Evolutionary conservation across 164 flowering plant genomes (phyloP), one percentile per base, ranked within the genome.

Genomic region (Platanus orientalis): DNA sequence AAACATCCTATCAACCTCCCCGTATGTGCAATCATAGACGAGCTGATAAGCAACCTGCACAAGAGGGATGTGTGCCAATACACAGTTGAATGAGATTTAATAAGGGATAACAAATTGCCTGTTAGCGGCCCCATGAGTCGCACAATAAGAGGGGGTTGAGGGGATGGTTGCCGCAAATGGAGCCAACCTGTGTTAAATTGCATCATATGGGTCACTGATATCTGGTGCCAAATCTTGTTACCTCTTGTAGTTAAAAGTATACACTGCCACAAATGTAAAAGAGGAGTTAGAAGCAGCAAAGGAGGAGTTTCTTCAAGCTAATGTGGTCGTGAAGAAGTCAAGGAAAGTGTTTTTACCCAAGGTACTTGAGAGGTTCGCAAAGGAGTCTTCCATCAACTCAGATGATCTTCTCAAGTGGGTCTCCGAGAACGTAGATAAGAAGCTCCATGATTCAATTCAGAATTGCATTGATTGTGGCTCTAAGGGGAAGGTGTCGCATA

Each of bases 261-360:
- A 87, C 79, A 82, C 87, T 16, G 81, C 93, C 23, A 64, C 78
- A 62, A 77, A 76, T 53, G 64, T 89, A n/a, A 73, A 66, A 70
- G 91, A 85, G 36, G 88, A 91, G 62, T 74, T 91, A 34, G 82
- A 85, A 67, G 62, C n/a, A 25, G 96, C 93, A 3, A 85, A 78
- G 63, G 77, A 64, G 67, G 92, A 87, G 59, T 91, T 87, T 65
- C 84, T 91, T 69, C 88, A 81, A 76, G 75, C 87, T 20, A 86
- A 87, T 73, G 80, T 91, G 32, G 54, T 80, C 1, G 84, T 88
- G 32, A 85, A 87, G 77, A 91, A 85, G 70, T 79, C 88, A 19
- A 82, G 62, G 68, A 89, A 82, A 72, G 86, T 91, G 29, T 81
- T 78, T 55, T 77, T 89, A 21, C 93, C 97, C 4, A 88, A 76